Conservation (phyloP, 108 stramenopile genomes). For the Cyclotella atomus region DNA sequence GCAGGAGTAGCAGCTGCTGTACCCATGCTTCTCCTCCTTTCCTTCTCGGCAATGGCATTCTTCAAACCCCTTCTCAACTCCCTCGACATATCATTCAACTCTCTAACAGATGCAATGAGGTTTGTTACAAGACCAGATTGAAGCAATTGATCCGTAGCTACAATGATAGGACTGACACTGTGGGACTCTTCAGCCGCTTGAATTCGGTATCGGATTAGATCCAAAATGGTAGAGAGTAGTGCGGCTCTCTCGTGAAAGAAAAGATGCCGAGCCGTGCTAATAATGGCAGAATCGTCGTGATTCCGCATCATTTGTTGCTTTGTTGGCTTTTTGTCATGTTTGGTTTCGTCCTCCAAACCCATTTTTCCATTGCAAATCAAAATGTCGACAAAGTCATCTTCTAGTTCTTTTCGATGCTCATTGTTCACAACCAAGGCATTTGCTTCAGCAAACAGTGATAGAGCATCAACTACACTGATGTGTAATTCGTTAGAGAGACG, state of each 20-base stretch:
- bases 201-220: slow-evolving; percentile 43
- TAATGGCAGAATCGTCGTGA: background rate
- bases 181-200: slow-evolving; percentile 6
- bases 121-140: slow-evolving; percentile 53
- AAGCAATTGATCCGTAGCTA: slow-evolving; percentile 68
- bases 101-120: slow-evolving; percentile 60
- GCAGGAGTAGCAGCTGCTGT: background rate
- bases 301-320: background rate
- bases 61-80: slow-evolving; percentile 24
- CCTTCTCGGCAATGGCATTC: slow-evolving; percentile 6
- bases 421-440: slow-evolving; percentile 2
- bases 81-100: slow-evolving; percentile 51
- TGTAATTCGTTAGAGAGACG: slow-evolving; percentile 61
- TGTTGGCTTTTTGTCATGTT: background rate
- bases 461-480: slow-evolving; percentile 55
- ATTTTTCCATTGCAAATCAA: slow-evolving; percentile 18
- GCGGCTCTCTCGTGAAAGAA: slow-evolving; percentile 46
- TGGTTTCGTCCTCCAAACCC: slow-evolving; percentile 14
- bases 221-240: slow-evolving; percentile 24
- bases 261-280: slow-evolving; percentile 22
- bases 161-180: slow-evolving; percentile 15
- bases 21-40: background rate
- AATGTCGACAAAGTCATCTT: slow-evolving; percentile 19
- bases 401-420: background rate
- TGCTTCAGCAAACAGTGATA: slow-evolving; percentile 58